These are phyloP conservation scores for Pittosporum tobira DNA, from an alignment of 129 eudicot species.

Conservation along the genomic window DNA sequence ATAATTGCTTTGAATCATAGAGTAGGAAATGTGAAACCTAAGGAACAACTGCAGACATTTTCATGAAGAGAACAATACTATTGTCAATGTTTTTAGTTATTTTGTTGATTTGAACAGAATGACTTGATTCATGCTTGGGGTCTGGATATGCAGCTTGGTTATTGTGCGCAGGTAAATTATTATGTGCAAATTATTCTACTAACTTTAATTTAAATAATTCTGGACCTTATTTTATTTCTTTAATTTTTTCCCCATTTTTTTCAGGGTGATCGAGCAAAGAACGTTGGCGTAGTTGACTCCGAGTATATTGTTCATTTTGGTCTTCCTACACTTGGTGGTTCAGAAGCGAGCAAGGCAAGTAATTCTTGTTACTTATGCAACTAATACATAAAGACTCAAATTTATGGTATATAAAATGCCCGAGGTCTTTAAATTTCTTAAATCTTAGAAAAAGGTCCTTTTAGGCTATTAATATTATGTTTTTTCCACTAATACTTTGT, in stretches of 20 bases:
- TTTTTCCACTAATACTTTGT: neutral
- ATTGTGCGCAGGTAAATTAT: slow-evolving; percentile 75
- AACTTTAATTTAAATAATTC: neutral
- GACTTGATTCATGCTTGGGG: slow-evolving; percentile 98
- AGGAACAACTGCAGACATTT: neutral
- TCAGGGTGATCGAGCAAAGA: slow-evolving; percentile 70
- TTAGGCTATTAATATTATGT: no score
- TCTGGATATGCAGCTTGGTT: slow-evolving; percentile 75
- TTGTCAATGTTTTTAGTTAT: neutral
- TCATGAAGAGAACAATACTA: no score
- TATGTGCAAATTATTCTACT: neutral
- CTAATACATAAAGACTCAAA: neutral
- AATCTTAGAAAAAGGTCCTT: no score
- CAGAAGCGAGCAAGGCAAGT: slow-evolving; percentile 30
- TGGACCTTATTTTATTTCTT: neutral
- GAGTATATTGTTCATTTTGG: no score
- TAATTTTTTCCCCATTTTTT: no score
- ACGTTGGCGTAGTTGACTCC: no score
- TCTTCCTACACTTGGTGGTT: slow-evolving; percentile 69
- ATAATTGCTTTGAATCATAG: neutral
- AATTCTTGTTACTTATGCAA: neutral
- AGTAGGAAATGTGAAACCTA: no score
- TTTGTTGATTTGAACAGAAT: slow-evolving; percentile 37
- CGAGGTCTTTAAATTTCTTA: neutral
- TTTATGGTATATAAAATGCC: neutral